Evolutionary conservation across 257 asterid species (phyloP).

Genomic region (Hygrophila difformis): DNA sequence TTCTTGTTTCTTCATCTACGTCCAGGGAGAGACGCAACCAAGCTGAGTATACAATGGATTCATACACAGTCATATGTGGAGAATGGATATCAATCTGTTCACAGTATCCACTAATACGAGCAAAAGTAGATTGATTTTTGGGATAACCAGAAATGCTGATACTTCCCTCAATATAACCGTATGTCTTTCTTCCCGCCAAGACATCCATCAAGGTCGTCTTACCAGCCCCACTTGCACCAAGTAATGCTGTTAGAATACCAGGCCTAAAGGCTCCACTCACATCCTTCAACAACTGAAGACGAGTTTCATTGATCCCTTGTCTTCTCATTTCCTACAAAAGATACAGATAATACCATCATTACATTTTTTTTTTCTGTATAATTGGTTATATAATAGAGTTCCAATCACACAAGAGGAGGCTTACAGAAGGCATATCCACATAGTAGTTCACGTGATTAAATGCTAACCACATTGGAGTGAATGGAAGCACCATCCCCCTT

Average conservation of each 20-base stretch:
- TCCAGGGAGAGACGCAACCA: not conserved
- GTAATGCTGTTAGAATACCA: conserved; percentile 54
- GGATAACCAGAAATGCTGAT: conserved; percentile 51
- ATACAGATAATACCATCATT: no score
- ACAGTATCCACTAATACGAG: conserved; percentile 29
- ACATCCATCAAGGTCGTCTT: conserved; percentile 68
- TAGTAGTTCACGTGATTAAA: conserved; percentile 8
- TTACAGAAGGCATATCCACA: conserved; percentile 9
- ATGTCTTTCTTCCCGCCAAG: conserved; percentile 59
- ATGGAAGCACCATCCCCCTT: conserved; percentile 6
- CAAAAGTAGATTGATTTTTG: conserved; percentile 23
- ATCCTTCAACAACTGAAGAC: conserved; percentile 42
- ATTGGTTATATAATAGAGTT: no score
- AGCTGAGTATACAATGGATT: conserved; percentile 8
- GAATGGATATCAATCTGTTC: conserved; percentile 13
- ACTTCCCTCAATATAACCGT: conserved; percentile 55
- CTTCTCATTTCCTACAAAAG: conserved; percentile 42
- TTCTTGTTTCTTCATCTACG: not conserved
- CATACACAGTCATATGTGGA: conserved; percentile 23
- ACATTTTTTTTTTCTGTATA: no score
- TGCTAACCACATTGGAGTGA: conserved; percentile 5
- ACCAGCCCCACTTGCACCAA: conserved; percentile 74
- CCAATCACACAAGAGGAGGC: not conserved
- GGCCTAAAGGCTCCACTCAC: conserved; percentile 64
- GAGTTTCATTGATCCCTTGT: conserved; percentile 49